A percentile compares a stretch with the other conserved stretches of the same genome.
phyloP scores from a whole-genome alignment of 192 early-diverging fungal genomes.

The Linnemannia exigua region DNA sequence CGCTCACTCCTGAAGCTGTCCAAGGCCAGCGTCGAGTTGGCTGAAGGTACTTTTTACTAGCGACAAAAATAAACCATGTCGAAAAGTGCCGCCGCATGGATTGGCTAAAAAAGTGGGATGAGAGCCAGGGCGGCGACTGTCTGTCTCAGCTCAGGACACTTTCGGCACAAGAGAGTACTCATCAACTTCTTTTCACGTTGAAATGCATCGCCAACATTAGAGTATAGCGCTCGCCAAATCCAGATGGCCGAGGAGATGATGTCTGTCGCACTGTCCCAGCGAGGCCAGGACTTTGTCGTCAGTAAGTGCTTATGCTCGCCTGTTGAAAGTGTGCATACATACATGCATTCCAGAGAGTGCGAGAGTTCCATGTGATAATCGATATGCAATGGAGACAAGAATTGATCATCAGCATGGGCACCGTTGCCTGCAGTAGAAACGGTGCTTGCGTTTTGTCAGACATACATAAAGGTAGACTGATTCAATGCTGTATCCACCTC shows the following conservation, averaged over 20 bases:
- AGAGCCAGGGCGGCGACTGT: neutral
- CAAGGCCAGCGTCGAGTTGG: constrained; percentile 65
- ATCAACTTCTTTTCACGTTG: neutral
- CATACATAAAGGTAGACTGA: neutral
- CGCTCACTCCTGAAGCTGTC: constrained; percentile 67
- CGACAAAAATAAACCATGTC: neutral
- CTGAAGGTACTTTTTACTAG: constrained; percentile 60
- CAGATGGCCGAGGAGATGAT: constrained; percentile 68
- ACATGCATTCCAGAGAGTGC: neutral
- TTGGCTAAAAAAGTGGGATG: neutral
- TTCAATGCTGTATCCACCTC: neutral
- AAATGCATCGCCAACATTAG: constrained; percentile 29
- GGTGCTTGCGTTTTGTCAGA: neutral
- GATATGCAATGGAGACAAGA: neutral
- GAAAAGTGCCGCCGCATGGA: neutral
- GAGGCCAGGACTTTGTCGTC: constrained; percentile 60
- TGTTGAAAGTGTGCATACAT: neutral
- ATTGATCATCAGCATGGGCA: neutral
- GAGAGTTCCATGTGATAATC: neutral
- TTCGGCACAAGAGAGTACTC: neutral
- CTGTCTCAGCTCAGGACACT: neutral
- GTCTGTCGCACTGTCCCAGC: constrained; percentile 64
- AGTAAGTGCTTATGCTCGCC: constrained; percentile 28
- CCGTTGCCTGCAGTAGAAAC: neutral
- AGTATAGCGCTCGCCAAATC: constrained; percentile 64